Conservation (phyloP, 2,329 filamentous ascomycete genomes). For the Cercospora zeina region DNA sequence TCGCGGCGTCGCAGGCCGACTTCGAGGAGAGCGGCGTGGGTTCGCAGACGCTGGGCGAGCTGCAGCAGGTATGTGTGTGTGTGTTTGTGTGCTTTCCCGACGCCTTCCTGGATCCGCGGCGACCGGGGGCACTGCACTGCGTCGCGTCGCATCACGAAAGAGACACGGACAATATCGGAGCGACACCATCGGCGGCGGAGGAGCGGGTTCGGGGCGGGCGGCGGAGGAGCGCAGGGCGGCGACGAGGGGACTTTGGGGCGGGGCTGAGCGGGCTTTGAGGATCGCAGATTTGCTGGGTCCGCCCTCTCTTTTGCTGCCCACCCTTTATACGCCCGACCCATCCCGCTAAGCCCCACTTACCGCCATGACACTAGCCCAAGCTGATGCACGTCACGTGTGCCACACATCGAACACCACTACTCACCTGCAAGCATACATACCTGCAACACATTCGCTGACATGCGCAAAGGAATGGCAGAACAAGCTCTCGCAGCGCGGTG, state of each 20-base stretch:
- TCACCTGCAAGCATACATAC: neutral
- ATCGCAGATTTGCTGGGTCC: conserved; percentile 42
- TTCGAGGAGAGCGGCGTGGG: conserved; percentile 97
- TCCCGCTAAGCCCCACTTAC: conserved; percentile 28
- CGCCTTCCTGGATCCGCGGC: neutral
- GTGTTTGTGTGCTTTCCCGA: conserved; percentile 7
- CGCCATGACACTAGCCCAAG: conserved; percentile 39
- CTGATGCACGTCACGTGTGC: conserved; percentile 35
- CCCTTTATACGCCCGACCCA: conserved; percentile 46
- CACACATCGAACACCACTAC: conserved; percentile 12
- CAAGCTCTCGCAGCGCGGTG: conserved; percentile 79
- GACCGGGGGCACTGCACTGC: neutral
- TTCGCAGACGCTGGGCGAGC: conserved; percentile 78
- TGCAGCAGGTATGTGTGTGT: conserved; percentile 69
- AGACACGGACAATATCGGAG: neutral
- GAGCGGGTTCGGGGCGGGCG: conserved; percentile 7
- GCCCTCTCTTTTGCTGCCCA: conserved; percentile 48
- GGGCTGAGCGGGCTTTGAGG: conserved; percentile 44
- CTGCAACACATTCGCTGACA: conserved; percentile 18
- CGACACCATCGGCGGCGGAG: neutral
- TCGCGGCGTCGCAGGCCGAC: conserved; percentile 72
- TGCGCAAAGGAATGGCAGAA: conserved; percentile 80
- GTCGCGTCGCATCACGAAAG: neutral
- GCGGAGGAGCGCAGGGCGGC: conserved; percentile 27
- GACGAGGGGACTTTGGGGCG: too few species aligned